A percentile compares a stretch with the other conserved stretches of the same genome.
These are phyloP conservation scores for Boletus edulis DNA, from an alignment of 768 basidiomycete genomes.

Conservation along the genomic window DNA sequence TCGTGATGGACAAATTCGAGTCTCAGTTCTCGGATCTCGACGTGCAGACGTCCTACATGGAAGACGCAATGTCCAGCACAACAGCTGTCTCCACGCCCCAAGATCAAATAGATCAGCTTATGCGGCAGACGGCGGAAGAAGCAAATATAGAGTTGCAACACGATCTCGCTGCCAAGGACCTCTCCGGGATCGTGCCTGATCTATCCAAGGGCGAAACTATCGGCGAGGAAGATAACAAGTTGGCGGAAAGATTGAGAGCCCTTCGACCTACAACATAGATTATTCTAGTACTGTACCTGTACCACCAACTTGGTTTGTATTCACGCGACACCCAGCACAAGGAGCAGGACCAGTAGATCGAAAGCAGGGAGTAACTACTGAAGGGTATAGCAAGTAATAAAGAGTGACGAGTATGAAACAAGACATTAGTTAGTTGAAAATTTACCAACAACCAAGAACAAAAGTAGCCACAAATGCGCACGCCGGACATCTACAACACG, in stretches of 20 bases:
- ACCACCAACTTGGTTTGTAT: not conserved
- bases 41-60: constrained; percentile 98
- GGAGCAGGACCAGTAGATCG: not conserved
- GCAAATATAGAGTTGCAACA: constrained; percentile 95
- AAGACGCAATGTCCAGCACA: constrained; percentile 91
- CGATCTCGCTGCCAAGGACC: constrained; percentile 69
- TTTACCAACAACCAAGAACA: constrained; percentile 21
- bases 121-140: constrained; percentile 95
- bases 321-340: not conserved
- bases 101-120: constrained; percentile 91
- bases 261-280: constrained; percentile 70
- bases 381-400: constrained; percentile 18
- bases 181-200: constrained; percentile 55
- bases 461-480: not conserved
- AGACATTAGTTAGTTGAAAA: constrained; percentile 25
- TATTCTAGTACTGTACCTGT: not conserved
- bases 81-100: constrained; percentile 93
- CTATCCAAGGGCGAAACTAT: constrained; percentile 49
- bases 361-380: constrained; percentile 10
- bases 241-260: constrained; percentile 87
- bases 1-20: constrained; percentile 99
- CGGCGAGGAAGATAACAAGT: constrained; percentile 73
- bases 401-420: constrained; percentile 14
- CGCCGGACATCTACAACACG: not conserved
- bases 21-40: constrained; percentile 94